Evolutionary conservation across 2,329 filamentous ascomycete genomes (phyloP), one percentile per base, ranked within the genome.

Genomic region (Fusarium tjaetaba): DNA sequence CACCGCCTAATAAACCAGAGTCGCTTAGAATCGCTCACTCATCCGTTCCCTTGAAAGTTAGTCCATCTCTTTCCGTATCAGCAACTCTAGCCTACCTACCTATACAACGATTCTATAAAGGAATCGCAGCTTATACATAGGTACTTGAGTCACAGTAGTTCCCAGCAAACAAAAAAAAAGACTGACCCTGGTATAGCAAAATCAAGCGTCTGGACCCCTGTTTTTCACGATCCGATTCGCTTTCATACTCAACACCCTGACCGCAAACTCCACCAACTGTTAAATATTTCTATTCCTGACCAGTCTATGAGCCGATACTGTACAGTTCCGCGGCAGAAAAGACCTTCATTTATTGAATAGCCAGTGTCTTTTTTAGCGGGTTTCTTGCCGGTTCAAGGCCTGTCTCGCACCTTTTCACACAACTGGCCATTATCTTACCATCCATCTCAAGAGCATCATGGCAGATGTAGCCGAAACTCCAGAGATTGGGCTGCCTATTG

Each of bases 141-240:
- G 30, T 30, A 32, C 32, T 52, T 55, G 16, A 57, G 38, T 28
- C 36, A n/a, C 34, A 22, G 24, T 41, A 42, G 20, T 26, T 26
- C 41, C 24, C 32, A 36, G 30, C 48, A 61, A 36, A 16, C 18
- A 61, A 28, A 61, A 45, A 22, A 24, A 28, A 28, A 30, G 36
- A 28, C 15, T 7, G 15, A 55, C 34, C 48, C 42, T 38, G 28
- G 34, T 56, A 28, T 28, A 42, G 36, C 41, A 64, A 52, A 18
- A n/a, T 43, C 45, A 65, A 61, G 26, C 43, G 46, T 53, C 56
- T 65, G 53, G 56, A 61, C 57, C 71, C 71, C 61, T 74, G 55
- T 43, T 62, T 61, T 36, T 42, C 51, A 36, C 46, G n/a, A 55
- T 62, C 61, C 51, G 43, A 61, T 64, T 43, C 48, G 60, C 42